Evolutionary conservation across 83 land plant genomes (phyloP), one percentile per base, ranked within the genome.

Genomic region (Picea engelmannii): DNA sequence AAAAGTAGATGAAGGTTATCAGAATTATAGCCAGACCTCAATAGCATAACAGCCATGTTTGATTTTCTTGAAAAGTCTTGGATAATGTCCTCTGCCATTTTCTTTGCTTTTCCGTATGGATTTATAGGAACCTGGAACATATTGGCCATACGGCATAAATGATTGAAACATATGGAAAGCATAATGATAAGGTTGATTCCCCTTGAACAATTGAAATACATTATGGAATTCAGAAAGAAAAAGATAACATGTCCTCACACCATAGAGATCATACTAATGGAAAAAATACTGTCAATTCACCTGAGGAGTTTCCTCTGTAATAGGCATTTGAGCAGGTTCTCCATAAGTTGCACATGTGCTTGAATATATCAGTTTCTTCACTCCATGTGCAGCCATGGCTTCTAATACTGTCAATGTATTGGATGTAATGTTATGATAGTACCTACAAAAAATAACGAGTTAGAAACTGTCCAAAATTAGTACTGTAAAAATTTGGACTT

Each of bases 271-370:
- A 3, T 15, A 49, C 77, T 21, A 23, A 49, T 4, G 3, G 77
- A 49, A 40, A 74, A n/a, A 47, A 47, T 74, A 6, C 13, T 21
- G 59, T 49, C n/a, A 73, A 17, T 27, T 62, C 27, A 89, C 98
- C 92, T 95, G 98, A 31, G 92, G 89, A 83, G 98, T 95, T 52
- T 85, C 93, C 84, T 95, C 98, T 49, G 90, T 91, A 63, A 95
- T 95, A 20, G 98, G 98, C 98, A 95, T 95, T 79, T 88, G 89
- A 21, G 85, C 84, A 78, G 94, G 98, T 68, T 95, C 96, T 23
- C 98, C 98, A 85, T 95, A 93, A 62, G 98, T 95, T 42, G 98
- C 98, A 78, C 98, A 95, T 35, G 98, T 93, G 82, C 98, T 95
- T 27, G 96, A 93, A 86, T 93, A 95, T 27, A 95, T 91, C 70